Percentiles rank a stretch among this genome's conserved stretches.
Conservation (phyloP, 345 rosid species). For the Kernera saxatilis region DNA sequence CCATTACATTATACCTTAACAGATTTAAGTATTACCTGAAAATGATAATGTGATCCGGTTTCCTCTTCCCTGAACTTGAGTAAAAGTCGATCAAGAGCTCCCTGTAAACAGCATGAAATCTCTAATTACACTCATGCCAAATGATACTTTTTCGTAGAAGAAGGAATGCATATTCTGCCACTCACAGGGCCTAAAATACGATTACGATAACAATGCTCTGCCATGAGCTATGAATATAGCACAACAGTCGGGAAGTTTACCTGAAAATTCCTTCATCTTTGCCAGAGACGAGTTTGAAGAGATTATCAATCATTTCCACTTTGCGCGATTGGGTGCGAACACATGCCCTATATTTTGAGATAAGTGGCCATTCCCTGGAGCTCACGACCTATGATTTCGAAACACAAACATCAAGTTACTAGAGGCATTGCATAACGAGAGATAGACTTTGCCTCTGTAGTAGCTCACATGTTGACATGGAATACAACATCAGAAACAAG, state of each 20-base stretch:
- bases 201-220: background rate
- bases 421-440: background rate
- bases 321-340: constrained; percentile 87
- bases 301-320: constrained; percentile 78
- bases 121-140: background rate
- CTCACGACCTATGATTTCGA: constrained; percentile 49
- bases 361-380: constrained; percentile 84
- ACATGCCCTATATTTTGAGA: constrained; percentile 79
- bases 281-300: constrained; percentile 52
- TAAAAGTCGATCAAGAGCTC: constrained; percentile 75
- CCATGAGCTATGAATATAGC: background rate
- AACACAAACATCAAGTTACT: background rate
- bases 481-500: background rate
- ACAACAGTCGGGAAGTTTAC: constrained; percentile 23
- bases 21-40: constrained; percentile 55
- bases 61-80: constrained; percentile 57
- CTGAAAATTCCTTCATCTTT: constrained; percentile 71
- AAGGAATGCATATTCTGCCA: background rate
- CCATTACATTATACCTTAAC: background rate
- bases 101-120: constrained; percentile 36
- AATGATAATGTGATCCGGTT: constrained; percentile 80
- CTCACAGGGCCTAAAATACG: background rate
- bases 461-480: background rate
- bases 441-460: background rate
- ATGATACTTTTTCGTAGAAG: background rate